Percentiles rank a stretch among this genome's conserved stretches.
Evolutionary conservation across 2,329 filamentous ascomycete genomes (phyloP).

Genomic region (Paecilomyces sp.): DNA sequence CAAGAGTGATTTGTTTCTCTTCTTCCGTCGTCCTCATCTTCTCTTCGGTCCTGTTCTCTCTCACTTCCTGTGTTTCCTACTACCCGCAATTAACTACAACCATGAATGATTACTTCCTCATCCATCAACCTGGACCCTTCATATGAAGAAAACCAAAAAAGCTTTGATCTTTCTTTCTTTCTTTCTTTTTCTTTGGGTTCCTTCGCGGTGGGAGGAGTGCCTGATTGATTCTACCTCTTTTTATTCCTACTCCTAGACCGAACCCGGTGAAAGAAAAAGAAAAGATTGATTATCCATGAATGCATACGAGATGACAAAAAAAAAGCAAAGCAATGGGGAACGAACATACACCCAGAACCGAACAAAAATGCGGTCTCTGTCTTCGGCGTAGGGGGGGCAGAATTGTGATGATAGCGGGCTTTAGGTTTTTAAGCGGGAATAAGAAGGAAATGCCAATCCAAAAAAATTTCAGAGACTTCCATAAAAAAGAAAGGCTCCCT

Average conservation of each 20-base stretch:
- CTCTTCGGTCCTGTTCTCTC: conserved; percentile 8
- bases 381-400: not conserved
- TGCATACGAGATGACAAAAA: not conserved
- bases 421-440: not conserved
- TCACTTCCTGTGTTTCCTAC: conserved; percentile 24
- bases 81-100: conserved; percentile 31
- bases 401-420: conserved; percentile 1
- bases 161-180: not conserved
- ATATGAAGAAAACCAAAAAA: not conserved
- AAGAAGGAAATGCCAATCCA: not conserved
- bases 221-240: not conserved
- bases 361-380: not conserved
- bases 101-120: conserved; percentile 13
- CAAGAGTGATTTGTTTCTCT: conserved; percentile 39
- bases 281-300: not conserved
- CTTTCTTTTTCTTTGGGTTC: not conserved
- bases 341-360: not conserved
- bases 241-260: not conserved
- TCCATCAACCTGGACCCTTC: not conserved
- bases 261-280: not conserved
- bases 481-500: not conserved
- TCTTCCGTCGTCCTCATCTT: conserved; percentile 19
- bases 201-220: not conserved
- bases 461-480: not conserved
- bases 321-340: not conserved